A percentile compares a stretch with the other conserved stretches of the same genome.
These are phyloP conservation scores for Apiotrichum laibachii DNA, from an alignment of 1,284 basidiomycete species.

Conservation along the genomic window DNA sequence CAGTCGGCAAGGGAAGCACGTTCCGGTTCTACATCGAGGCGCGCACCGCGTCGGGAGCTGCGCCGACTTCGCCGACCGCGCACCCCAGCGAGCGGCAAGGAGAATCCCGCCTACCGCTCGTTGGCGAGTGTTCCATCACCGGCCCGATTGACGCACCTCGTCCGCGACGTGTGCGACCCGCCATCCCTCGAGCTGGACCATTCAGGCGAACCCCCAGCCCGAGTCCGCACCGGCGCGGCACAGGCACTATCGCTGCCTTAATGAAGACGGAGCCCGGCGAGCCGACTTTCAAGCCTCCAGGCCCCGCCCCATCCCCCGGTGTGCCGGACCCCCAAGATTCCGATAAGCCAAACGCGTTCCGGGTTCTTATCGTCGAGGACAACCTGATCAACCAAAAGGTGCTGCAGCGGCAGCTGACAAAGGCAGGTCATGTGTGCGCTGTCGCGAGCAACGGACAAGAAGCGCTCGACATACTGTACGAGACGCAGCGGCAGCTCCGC, in stretches of 20 bases:
- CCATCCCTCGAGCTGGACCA: too few relatives aligned
- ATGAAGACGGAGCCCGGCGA: too few relatives aligned
- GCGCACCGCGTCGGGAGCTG: neutral
- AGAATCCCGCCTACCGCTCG: neutral
- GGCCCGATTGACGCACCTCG: neutral
- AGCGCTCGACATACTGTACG: conserved; percentile 25
- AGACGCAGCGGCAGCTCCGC: neutral
- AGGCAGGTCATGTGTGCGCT: conserved; percentile 33
- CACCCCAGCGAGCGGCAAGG: neutral
- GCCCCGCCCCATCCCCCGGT: too few relatives aligned
- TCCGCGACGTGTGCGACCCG: too few relatives aligned
- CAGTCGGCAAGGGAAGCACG: conserved; percentile 46
- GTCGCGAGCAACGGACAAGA: conserved; percentile 46
- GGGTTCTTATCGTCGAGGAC: conserved; percentile 36
- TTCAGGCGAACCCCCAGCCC: too few relatives aligned
- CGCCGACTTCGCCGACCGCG: conserved; percentile 3
- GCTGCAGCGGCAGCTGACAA: conserved; percentile 43
- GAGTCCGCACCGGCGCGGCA: too few relatives aligned
- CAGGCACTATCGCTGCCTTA: too few relatives aligned
- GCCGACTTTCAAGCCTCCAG: too few relatives aligned
- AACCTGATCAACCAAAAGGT: conserved; percentile 51
- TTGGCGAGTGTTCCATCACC: neutral
- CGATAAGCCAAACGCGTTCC: conserved; percentile 13
- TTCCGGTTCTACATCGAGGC: conserved; percentile 43
- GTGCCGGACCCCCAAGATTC: too few relatives aligned